Evolutionary conservation across 139 green algal species (phyloP).

Genomic region (Zygnema cylindricum): DNA sequence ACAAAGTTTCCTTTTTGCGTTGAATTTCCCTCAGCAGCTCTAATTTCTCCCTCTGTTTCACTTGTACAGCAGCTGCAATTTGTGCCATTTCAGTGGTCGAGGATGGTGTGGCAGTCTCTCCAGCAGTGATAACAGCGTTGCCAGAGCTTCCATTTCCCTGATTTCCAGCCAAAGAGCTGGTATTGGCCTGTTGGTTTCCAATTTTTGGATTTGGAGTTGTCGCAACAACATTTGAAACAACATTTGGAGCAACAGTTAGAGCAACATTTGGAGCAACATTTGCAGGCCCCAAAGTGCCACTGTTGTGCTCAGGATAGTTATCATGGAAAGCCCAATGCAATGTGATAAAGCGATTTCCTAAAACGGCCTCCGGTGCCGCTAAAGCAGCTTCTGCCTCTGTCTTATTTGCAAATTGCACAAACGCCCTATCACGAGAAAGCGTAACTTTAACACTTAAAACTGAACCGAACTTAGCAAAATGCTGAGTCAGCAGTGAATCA

Average conservation of each 20-base stretch:
- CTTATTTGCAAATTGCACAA: constrained; percentile 48
- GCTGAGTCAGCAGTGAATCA: constrained; percentile 9
- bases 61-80: constrained; percentile 1
- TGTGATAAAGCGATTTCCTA: constrained; percentile 60
- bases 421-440: constrained; percentile 23
- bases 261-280: background rate
- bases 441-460: constrained; percentile 39
- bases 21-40: constrained; percentile 52
- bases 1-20: constrained; percentile 56
- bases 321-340: constrained; percentile 43
- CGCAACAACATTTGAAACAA: background rate
- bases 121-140: background rate
- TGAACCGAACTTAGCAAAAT: constrained; percentile 57
- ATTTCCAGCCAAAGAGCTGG: background rate
- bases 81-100: background rate
- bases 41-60: constrained; percentile 43
- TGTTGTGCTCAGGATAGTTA: background rate
- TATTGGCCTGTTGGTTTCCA: background rate
- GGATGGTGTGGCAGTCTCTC: constrained; percentile 1
- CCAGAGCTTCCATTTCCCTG: constrained; percentile 4
- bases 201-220: background rate
- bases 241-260: too few relatives aligned
- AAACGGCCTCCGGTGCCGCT: constrained; percentile 37
- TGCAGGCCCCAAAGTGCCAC: background rate
- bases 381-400: constrained; percentile 43